Conservation (phyloP, 495 filamentous ascomycete genomes). For the Penicillium flavigenum region DNA sequence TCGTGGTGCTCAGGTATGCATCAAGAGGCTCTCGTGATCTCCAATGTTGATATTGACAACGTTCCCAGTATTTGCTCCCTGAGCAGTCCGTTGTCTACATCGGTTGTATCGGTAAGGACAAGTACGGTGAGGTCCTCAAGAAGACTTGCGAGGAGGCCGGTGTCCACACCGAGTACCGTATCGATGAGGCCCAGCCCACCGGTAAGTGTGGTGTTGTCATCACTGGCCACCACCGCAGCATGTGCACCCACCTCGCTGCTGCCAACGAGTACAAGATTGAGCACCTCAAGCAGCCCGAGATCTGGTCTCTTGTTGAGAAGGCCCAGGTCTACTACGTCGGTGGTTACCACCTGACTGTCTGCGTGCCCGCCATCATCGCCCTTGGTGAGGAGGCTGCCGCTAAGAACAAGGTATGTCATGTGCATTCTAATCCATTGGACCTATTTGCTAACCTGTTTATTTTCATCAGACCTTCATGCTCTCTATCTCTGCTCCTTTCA, state of each 20-base stretch:
- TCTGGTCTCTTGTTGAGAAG: slow-evolving; percentile 87
- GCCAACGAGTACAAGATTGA: slow-evolving; percentile 96
- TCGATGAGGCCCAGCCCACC: slow-evolving; percentile 77
- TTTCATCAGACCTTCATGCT: slow-evolving; percentile 68
- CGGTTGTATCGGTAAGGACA: slow-evolving; percentile 88
- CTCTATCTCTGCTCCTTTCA: slow-evolving; percentile 91
- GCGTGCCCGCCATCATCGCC: slow-evolving; percentile 82
- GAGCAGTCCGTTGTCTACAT: slow-evolving; percentile 85
- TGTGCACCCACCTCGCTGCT: slow-evolving; percentile 94
- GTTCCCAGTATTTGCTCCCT: slow-evolving; percentile 77
- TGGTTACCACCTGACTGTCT: slow-evolving; percentile 87
- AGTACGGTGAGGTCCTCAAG: slow-evolving; percentile 81
- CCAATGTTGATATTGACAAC: slow-evolving; percentile 11
- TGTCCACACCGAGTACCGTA: slow-evolving; percentile 87
- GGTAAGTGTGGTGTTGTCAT: slow-evolving; percentile 96
- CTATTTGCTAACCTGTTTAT: slow-evolving; percentile 8
- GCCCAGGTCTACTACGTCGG: slow-evolving; percentile 89
- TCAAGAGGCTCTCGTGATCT: background rate
- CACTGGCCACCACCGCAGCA: slow-evolving; percentile 85
- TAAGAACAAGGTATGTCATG: slow-evolving; percentile 68
- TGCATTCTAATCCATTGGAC: background rate
- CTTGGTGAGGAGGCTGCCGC: slow-evolving; percentile 84
- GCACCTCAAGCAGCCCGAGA: slow-evolving; percentile 84
- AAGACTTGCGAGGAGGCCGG: slow-evolving; percentile 78
- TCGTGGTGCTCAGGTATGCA: slow-evolving; percentile 77